These are phyloP conservation scores for Suillus sp. DNA, from an alignment of 768 basidiomycete species.

Conservation along the genomic window DNA sequence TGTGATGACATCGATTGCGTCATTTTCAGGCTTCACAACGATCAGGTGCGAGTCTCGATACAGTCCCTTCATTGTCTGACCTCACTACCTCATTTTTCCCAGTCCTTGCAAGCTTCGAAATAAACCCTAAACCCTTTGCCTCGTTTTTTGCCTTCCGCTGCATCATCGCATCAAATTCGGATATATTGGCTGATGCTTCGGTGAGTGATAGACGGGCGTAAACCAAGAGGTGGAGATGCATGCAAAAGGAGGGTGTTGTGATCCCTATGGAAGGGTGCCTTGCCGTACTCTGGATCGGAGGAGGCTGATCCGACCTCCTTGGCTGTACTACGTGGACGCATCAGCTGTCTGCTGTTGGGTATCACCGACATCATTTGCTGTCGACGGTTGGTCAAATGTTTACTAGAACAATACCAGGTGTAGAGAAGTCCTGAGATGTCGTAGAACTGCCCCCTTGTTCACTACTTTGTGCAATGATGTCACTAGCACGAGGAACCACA, in stretches of 20 bases:
- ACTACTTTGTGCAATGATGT: neutral
- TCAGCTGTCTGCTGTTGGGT: neutral
- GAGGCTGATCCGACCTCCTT: neutral
- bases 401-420: neutral
- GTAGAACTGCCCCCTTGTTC: neutral
- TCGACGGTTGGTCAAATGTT: neutral
- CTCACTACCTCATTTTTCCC: neutral
- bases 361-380: neutral
- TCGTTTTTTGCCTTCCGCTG: conserved; percentile 71
- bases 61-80: neutral
- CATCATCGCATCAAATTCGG: conserved; percentile 61
- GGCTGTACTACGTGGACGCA: neutral
- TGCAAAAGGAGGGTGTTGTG: conserved; percentile 49
- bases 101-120: conserved; percentile 44
- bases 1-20: conserved; percentile 48
- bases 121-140: conserved; percentile 56
- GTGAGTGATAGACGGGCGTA: conserved; percentile 55
- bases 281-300: conserved; percentile 16
- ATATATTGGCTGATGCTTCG: conserved; percentile 60
- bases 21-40: conserved; percentile 45
- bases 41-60: conserved; percentile 44
- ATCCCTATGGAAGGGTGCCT: conserved; percentile 50
- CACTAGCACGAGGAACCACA: neutral
- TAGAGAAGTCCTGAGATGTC: neutral
- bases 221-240: conserved; percentile 42